Evolutionary conservation across 2,329 filamentous ascomycete genomes (phyloP).

Genomic region (Penicillium sp.): DNA sequence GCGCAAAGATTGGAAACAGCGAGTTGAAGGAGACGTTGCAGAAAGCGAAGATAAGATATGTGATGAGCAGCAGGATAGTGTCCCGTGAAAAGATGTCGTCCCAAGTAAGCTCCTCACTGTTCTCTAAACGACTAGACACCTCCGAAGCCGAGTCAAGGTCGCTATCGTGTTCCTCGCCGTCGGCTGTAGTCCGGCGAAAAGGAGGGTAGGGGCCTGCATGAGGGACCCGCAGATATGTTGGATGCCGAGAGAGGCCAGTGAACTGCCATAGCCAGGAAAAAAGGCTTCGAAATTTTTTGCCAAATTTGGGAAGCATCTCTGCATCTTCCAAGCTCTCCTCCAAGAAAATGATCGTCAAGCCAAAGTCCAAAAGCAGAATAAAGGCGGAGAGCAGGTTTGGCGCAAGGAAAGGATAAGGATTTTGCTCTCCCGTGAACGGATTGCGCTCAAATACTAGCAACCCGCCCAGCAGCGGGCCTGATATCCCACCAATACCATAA

Average conservation of each 20-base stretch:
- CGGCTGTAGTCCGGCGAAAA: slow-evolving; percentile 21
- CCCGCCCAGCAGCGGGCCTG: slow-evolving; percentile 85
- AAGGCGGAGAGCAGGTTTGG: slow-evolving; percentile 75
- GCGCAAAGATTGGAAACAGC: slow-evolving; percentile 86
- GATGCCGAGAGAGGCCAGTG: slow-evolving; percentile 49
- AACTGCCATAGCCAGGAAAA: slow-evolving; percentile 68
- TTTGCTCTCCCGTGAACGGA: slow-evolving; percentile 49
- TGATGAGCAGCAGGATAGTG: slow-evolving; percentile 71
- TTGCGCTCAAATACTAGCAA: slow-evolving; percentile 63
- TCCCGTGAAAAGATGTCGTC: slow-evolving; percentile 68
- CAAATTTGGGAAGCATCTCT: slow-evolving; percentile 55
- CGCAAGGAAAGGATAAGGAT: slow-evolving; percentile 71
- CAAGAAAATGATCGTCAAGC: slow-evolving; percentile 71
- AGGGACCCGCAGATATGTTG: slow-evolving; percentile 51
- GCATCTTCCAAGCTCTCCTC: slow-evolving; percentile 76
- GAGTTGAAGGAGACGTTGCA: slow-evolving; percentile 94
- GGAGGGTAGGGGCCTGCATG: slow-evolving; percentile 26
- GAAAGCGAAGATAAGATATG: slow-evolving; percentile 89
- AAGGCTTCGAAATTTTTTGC: slow-evolving; percentile 53
- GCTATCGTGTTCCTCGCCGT: slow-evolving; percentile 36
- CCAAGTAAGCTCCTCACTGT: slow-evolving; percentile 48
- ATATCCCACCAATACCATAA: slow-evolving; percentile 92
- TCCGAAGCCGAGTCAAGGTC: slow-evolving; percentile 44
- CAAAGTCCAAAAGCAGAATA: slow-evolving; percentile 65
- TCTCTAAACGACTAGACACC: slow-evolving; percentile 33